phyloP scores from a whole-genome alignment of 148 eudicot species.

The Silene uniflora region DNA sequence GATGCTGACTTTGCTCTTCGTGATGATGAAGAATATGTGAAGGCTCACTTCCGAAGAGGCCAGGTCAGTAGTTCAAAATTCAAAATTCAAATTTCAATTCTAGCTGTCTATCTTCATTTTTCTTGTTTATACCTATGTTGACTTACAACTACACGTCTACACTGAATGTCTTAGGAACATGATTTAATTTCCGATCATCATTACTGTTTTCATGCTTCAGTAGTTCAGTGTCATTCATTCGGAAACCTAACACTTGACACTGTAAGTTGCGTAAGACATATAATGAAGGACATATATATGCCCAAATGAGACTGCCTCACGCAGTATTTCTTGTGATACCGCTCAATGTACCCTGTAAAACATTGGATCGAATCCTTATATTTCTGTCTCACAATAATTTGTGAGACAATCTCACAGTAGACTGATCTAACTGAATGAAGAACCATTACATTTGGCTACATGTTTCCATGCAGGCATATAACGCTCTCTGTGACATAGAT shows the following conservation, averaged over 20 bases:
- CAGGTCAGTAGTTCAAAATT: conserved; percentile 47
- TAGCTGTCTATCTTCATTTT: not conserved
- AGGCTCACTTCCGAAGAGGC: conserved; percentile 48
- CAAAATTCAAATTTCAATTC: no score
- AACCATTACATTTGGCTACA: not conserved
- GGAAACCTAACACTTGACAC: no score
- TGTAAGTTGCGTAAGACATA: not conserved
- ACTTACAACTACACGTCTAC: no score
- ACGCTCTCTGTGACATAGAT: conserved; percentile 69
- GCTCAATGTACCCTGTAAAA: not conserved
- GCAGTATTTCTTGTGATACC: no score
- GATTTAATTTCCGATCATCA: not conserved
- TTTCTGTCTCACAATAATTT: not conserved
- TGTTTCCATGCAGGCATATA: conserved; percentile 47
- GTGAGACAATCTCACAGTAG: not conserved
- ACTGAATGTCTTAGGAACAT: no score
- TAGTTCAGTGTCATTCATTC: no score
- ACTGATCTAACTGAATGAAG: not conserved
- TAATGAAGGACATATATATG: not conserved
- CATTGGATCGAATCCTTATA: not conserved
- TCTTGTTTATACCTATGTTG: not conserved
- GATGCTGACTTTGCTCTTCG: conserved; percentile 50
- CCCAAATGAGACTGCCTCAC: not conserved
- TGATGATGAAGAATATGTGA: conserved; percentile 45
- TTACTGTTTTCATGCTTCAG: not conserved